Evolutionary conservation across 23 red algal genomes (phyloP), one percentile per base, ranked within the genome.

Genomic region (Gracilaria vermiculophylla): DNA sequence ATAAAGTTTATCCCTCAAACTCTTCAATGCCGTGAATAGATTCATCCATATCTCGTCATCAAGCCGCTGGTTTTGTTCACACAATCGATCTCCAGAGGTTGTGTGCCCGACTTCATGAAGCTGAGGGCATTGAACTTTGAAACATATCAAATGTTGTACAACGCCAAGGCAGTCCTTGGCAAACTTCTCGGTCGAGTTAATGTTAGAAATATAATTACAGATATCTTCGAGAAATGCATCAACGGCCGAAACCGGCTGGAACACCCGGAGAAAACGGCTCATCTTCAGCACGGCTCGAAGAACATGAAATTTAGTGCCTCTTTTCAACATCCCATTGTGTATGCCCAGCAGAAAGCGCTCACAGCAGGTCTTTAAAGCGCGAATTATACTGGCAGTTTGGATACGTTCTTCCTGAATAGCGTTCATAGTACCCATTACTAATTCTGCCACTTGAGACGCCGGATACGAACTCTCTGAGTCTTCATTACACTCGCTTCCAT

Each of bases 351-450:
- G 32, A 23, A 73, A 48, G 20, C 67, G 67, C 42, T 42, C 67
- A 48, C 67, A 73, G 17, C 67, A 73, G 20, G 67, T 27, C 23
- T 73, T 73, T 40, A 73, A 29, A 24, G 67, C 39, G 32, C 3
- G 10, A 28, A 73, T 8, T 28, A 32, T 73, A 15, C 35, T 13
- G 17, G 10, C 17, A 34, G 29, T 11, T 9, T 73, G 39, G 47
- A 73, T 48, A 31, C 42, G 67, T 73, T 47, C 67, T 73, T 47
- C 67, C 47, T 19, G 40, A 48, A 73, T 47, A 12, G 67, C 67
- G 2, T 45, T 28, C 8, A 48, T 45, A n/a, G 47, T 10, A 20
- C 47, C 67, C 32, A 15, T 34, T 17, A 47, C 4, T 20, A 73
- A 47, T 7, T 73, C 39, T 73, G 36, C 67, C 21, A 73, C 44